Base-by-base conservation (phyloP, 2,329 filamentous ascomycete genomes). In the Aspergillus ustus region DNA sequence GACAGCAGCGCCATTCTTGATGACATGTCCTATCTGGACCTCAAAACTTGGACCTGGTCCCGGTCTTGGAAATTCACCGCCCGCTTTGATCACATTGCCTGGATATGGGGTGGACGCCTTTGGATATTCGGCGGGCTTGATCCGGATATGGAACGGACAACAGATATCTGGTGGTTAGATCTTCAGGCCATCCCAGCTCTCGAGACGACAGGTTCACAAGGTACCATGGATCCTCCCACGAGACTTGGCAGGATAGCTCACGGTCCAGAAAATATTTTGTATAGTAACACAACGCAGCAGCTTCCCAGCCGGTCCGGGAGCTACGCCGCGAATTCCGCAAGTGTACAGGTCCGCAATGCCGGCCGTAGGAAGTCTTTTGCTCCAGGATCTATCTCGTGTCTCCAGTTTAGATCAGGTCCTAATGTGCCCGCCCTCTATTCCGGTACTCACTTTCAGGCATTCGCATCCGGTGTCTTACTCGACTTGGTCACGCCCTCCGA, bases 1-100 rank as follows among this genome's bases (percentile, higher is more conserved):
- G 91, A 94, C 67, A 93, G 95, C 67, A 97, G 92, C 73, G 89
- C 92, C 69, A 93, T 98, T 25, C 83, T 98, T 52, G 94, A 98
- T 74, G 95, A 99, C 73, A 92, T 99, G 54, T 97, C 93, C 80
- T 99, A 96, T 73, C 85, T 99, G 52, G 95, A 99, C 74, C 83
- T 99, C 51, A 97, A 96, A 81, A 98, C 95, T 2, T 97, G 92
- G 84, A 97, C 93, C 0, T 99, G 95, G 95, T 98, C 94, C 59
- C 89, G 92, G 60, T 89, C 92, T 45, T 99, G 95, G 95, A 91
- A 90, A 63, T 99, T 99, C 74, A 93, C 97, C 28, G 89, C 91
- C 52, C 88, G 95, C 44, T 99, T 97, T 73, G 95, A 99, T 70
- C 95, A 99, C 74, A 93, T 92, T 17, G 93, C 91, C 56, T 97